Conservation (phyloP, 2,329 filamentous ascomycete genomes). For the Knoxdaviesia capensis region DNA sequence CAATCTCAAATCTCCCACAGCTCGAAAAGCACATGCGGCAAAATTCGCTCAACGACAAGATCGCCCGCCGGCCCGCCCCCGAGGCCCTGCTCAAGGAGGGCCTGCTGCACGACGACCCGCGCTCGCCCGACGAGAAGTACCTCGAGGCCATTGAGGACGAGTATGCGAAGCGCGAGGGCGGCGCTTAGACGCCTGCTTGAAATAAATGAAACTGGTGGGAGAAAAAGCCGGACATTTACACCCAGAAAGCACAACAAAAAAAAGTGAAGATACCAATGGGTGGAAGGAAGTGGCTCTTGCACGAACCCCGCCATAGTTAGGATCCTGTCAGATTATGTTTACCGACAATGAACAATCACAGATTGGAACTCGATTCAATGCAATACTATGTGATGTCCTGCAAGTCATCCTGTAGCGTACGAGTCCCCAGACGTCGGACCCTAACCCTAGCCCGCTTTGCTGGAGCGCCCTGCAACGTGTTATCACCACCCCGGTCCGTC, state of each 20-base stretch:
- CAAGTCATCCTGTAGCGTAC: too few relatives aligned
- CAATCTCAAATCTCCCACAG: conserved; percentile 14
- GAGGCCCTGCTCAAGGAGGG: conserved; percentile 62
- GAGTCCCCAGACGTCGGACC: too few relatives aligned
- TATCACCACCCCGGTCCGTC: too few relatives aligned
- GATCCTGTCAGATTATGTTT: too few relatives aligned
- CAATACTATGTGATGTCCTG: too few relatives aligned
- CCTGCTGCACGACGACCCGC: conserved; percentile 51
- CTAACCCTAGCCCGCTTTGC: too few relatives aligned
- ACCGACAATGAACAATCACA: too few relatives aligned
- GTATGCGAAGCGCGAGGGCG: conserved; percentile 42
- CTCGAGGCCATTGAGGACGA: conserved; percentile 42
- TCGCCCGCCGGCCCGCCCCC: conserved; percentile 56
- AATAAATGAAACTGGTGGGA: not conserved
- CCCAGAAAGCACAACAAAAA: not conserved
- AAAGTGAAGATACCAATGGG: not conserved
- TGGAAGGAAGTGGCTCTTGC: too few relatives aligned
- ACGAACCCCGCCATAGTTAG: too few relatives aligned
- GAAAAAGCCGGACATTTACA: too few relatives aligned
- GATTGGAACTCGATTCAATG: too few relatives aligned
- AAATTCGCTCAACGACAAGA: conserved; percentile 72
- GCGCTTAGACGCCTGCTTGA: conserved; percentile 27
- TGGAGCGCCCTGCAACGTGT: too few relatives aligned
- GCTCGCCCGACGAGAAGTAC: conserved; percentile 34
- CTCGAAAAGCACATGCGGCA: conserved; percentile 76